These are phyloP conservation scores for Naematelia aurantialba DNA, from an alignment of 768 basidiomycete genomes.

Conservation along the genomic window DNA sequence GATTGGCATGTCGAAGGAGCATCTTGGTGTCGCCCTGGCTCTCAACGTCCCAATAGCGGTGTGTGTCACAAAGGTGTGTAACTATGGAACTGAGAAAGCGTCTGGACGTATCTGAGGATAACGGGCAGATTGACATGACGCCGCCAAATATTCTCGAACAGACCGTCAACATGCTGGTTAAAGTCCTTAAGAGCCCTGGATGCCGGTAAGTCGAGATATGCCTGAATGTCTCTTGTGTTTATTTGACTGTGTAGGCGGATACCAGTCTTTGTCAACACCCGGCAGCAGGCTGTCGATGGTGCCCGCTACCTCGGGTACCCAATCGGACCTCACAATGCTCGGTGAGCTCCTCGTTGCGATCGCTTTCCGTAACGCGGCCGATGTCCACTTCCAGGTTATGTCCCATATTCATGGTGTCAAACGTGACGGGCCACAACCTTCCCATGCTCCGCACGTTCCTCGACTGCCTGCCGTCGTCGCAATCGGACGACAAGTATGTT, in stretches of 20 bases:
- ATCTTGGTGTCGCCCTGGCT: constrained; percentile 89
- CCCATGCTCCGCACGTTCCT: constrained; percentile 82
- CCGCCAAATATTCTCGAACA: constrained; percentile 86
- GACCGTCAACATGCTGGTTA: constrained; percentile 85
- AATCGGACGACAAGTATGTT: constrained; percentile 74
- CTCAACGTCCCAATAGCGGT: constrained; percentile 83
- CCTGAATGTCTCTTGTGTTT: too few relatives aligned
- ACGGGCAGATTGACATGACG: constrained; percentile 84
- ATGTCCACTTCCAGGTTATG: constrained; percentile 65
- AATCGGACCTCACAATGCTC: constrained; percentile 11
- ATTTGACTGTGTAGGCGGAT: too few relatives aligned
- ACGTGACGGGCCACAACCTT: constrained; percentile 89
- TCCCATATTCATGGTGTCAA: constrained; percentile 87
- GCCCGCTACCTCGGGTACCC: constrained; percentile 41
- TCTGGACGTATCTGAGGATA: constrained; percentile 2
- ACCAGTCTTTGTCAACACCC: constrained; percentile 62
- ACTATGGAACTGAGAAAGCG: background rate
- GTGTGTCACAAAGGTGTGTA: constrained; percentile 81
- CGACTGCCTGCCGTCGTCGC: constrained; percentile 83
- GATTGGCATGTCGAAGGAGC: constrained; percentile 62
- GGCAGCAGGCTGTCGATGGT: constrained; percentile 68
- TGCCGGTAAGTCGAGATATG: too few relatives aligned
- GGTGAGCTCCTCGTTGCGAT: too few relatives aligned
- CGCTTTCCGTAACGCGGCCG: too few relatives aligned
- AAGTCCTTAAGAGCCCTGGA: constrained; percentile 87